Base-by-base conservation (phyloP, 495 filamentous ascomycete genomes). In the Penicillium longicatenatum region DNA sequence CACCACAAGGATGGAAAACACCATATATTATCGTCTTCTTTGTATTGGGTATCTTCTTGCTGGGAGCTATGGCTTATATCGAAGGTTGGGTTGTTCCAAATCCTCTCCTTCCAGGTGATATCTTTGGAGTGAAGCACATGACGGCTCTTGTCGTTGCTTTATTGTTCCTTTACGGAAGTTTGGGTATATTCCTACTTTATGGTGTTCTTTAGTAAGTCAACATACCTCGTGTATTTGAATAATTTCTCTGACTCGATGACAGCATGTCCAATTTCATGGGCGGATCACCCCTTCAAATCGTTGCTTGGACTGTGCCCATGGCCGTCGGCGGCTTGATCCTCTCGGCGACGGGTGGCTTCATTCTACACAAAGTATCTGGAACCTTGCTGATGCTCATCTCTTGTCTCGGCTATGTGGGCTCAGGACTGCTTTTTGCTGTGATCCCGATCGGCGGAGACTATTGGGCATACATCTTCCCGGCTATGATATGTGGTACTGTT, bases 251-350 rank as follows among this genome's bases (percentile, higher is more conserved):
- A 26, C 26, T 26, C 26, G 26, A 26, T 26, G 26, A 26, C 26
- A 89, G 87, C 68, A 89, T 75, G 73, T 91, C 72, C 66, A 59
- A 79, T 73, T 81, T 89, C 24, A 86, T 95, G 78, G 75, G 80
- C 17, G 83, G 78, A 2, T 73, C 77, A 2, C 86, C 91, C 0
- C 72, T 96, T 3, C 84, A 86, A 57, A 83, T 90, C 1, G 89
- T 89, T 1, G 89, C 88, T 6, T 96, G 89, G 89, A 90, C 87
- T 55, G 76, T 79, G 1, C 92, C 92, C 2, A 87, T 93, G 80
- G 89, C 84, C 11, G 69, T 85, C 0, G 91, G 90, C 9, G 92
- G 92, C 14, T 80, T 88, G 52, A 76, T 92, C 42, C 82, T 96
- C 42, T 82, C 87, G 19, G 81, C 84, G 0, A 68, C 81, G 3